Conservation (phyloP, 2,329 filamentous ascomycete species). For the Colletotrichum sp. region DNA sequence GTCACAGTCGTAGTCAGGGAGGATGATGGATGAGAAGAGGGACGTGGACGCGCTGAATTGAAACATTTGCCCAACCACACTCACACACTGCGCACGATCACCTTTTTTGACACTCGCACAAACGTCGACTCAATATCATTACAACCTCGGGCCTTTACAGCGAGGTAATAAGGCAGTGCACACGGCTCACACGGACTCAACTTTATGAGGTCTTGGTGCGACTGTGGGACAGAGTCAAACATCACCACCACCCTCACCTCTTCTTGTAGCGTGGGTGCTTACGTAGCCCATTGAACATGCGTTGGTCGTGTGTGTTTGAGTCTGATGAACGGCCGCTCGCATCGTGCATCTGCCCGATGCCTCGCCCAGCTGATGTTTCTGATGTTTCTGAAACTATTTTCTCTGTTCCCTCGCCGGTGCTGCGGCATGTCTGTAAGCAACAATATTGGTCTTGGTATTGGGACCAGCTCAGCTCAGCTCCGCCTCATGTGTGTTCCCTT, state of each 20-base stretch:
- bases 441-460: neutral
- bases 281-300: neutral
- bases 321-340: neutral
- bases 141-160: neutral
- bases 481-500: neutral
- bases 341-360: neutral
- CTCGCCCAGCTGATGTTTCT: neutral
- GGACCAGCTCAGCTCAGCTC: neutral
- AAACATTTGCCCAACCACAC: conserved; percentile 17
- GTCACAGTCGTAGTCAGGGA: neutral
- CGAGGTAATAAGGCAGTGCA: neutral
- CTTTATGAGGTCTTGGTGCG: neutral
- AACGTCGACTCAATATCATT: neutral
- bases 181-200: neutral
- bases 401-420: neutral
- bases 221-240: neutral
- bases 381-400: neutral
- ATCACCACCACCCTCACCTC: neutral
- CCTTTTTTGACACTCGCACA: neutral
- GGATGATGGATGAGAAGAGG: neutral
- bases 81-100: conserved; percentile 2
- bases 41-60: neutral
- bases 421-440: neutral
- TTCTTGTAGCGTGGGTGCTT: neutral
- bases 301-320: neutral